A percentile compares a stretch with the other conserved stretches of the same genome.
Evolutionary conservation across 768 basidiomycete species (phyloP).

Genomic region (Chlorophyllum brunneum): DNA sequence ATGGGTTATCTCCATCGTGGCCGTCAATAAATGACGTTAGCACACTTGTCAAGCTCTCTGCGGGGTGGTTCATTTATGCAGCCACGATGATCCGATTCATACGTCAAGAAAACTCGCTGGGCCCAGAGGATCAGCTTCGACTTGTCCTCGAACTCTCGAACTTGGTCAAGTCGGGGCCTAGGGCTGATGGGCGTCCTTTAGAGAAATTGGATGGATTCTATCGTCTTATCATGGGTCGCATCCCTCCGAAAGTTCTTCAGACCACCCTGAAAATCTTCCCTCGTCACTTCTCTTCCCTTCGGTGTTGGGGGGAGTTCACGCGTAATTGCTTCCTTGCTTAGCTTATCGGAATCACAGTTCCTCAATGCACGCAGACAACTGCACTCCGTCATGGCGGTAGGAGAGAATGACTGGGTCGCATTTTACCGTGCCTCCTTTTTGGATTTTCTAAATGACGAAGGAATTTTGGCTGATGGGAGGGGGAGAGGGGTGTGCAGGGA

Average conservation of each 20-base stretch:
- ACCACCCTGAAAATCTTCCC: not conserved
- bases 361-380: not conserved
- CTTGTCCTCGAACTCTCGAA: not conserved
- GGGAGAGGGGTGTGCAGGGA: too few relatives aligned
- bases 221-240: not conserved
- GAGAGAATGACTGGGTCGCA: not conserved
- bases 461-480: too few relatives aligned
- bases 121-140: slow-evolving; percentile 2
- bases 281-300: not conserved
- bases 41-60: not conserved
- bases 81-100: slow-evolving; percentile 1
- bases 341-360: not conserved
- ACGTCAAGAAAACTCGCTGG: not conserved
- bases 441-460: not conserved
- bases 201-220: not conserved
- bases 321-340: not conserved
- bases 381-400: not conserved
- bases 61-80: slow-evolving; percentile 2
- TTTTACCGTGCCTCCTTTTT: not conserved
- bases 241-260: not conserved
- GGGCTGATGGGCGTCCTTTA: not conserved
- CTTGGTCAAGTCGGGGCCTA: too few relatives aligned
- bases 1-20: not conserved
- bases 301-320: not conserved
- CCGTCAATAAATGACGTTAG: not conserved